Conservation (phyloP, 352 stramenopile species). For the Phytophthora sojae region DNA sequence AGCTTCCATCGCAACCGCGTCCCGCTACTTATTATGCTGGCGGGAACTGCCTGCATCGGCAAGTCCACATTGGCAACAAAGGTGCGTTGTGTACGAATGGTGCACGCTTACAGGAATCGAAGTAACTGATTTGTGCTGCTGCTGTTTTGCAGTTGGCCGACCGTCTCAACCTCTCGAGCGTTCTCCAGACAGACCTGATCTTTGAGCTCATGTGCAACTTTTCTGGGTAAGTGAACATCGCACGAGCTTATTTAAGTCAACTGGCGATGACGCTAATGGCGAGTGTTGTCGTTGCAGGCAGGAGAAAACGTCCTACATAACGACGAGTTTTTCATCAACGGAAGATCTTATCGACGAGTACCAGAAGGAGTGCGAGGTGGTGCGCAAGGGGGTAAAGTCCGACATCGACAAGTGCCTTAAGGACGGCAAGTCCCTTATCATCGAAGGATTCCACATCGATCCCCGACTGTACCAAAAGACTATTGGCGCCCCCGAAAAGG, state of each 20-base stretch:
- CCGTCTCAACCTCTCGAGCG: constrained; percentile 87
- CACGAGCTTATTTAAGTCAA: not conserved
- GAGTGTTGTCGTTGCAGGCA: constrained; percentile 30
- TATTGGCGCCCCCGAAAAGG: constrained; percentile 44
- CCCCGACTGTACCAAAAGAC: constrained; percentile 86
- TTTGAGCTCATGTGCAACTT: constrained; percentile 93
- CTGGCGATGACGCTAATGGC: not conserved
- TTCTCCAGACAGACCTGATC: constrained; percentile 89
- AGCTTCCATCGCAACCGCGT: constrained; percentile 89
- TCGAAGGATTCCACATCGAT: constrained; percentile 90
- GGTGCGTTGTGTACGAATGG: constrained; percentile 31
- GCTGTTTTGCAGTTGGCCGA: constrained; percentile 66
- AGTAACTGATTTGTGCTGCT: not conserved
- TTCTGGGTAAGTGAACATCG: constrained; percentile 57
- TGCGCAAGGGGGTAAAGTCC: constrained; percentile 82
- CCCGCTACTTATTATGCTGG: constrained; percentile 85
- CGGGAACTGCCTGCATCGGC: constrained; percentile 82
- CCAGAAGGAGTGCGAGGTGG: constrained; percentile 79
- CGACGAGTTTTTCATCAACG: constrained; percentile 63
- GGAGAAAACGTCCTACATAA: constrained; percentile 76
- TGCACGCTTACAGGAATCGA: not conserved
- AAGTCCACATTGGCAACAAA: constrained; percentile 92
- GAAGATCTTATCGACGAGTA: constrained; percentile 75
- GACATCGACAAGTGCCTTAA: constrained; percentile 92
- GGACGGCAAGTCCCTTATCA: constrained; percentile 90